Base-by-base conservation (phyloP, 2,329 filamentous ascomycete species). In the Colletotrichum echinochloae region DNA sequence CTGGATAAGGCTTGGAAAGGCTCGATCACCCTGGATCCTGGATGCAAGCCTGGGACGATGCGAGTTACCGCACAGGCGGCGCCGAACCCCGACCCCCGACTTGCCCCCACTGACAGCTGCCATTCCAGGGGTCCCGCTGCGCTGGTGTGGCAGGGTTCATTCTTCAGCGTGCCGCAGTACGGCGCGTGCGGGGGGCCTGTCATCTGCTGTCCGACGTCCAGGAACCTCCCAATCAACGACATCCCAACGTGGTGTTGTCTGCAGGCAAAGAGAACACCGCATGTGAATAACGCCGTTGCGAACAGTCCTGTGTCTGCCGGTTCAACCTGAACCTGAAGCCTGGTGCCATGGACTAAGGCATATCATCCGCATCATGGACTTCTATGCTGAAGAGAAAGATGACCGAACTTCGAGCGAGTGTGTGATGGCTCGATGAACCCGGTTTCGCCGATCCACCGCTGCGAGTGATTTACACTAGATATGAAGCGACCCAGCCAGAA, bases 91-190 rank as follows among this genome's bases (percentile, higher is more conserved):
- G n/a, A n/a, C n/a, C n/a, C n/a, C 16, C 39, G 18, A 20, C 39
- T n/a, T 20, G 20, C 6, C 41, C 41, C 41, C 18, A n/a, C 41
- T n/a, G 18, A 20, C 20, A n/a, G 44, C 44, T 57, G 63, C 16
- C 26, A 23, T 18, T 23, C 59, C 59, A 54, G 54, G 44, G 28
- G 52, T 59, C 37, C 60, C 60, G 66, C 37, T 44, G 33, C 35
- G 52, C 51, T 46, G 44, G 35, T 35, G 52, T 65, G 65, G 60
- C 66, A 65, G 61, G 65, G 65, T 65, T 68, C 65, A 59, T 64
- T 68, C 60, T 65, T 65, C 65, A 59, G 60, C 26, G 60, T 59
- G 65, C 55, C 28, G 51, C 46, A 57, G 52, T 28, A 41, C 52
- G 56, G 26, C 33, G 26, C 28, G 39, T 33, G 59, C 33, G 59